Evolutionary conservation across 2,329 filamentous ascomycete species (phyloP).

Genomic region (Botrytis sinoallii): DNA sequence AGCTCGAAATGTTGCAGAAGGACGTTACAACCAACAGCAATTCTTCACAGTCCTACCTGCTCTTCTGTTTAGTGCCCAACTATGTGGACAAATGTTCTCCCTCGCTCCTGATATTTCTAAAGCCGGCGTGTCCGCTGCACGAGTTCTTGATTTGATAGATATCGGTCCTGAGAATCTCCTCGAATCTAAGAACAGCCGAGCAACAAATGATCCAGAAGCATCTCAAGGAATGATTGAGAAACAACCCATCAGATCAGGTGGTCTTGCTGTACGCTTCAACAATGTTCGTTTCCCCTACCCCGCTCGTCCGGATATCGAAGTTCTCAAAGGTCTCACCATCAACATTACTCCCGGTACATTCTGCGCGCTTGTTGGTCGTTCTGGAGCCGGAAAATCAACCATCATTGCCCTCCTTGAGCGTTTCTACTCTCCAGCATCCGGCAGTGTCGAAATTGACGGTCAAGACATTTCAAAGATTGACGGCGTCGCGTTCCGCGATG

Average conservation of each 20-base stretch:
- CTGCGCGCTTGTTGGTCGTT: slow-evolving; percentile 61
- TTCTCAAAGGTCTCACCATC: slow-evolving; percentile 56
- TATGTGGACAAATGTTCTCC: slow-evolving; percentile 72
- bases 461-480: slow-evolving; percentile 57
- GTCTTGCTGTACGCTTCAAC: slow-evolving; percentile 43
- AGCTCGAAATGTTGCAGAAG: slow-evolving; percentile 63
- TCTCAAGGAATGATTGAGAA: slow-evolving; percentile 1
- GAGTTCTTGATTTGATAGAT: slow-evolving; percentile 52
- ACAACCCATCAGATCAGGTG: neutral
- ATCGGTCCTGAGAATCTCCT: slow-evolving; percentile 36
- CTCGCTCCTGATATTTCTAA: slow-evolving; percentile 69
- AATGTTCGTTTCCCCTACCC: slow-evolving; percentile 65
- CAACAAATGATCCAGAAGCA: slow-evolving; percentile 4
- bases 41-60: slow-evolving; percentile 73
- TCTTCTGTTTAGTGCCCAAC: slow-evolving; percentile 67
- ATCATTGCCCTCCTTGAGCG: slow-evolving; percentile 55
- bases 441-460: slow-evolving; percentile 52
- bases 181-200: neutral
- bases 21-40: slow-evolving; percentile 60
- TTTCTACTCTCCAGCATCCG: slow-evolving; percentile 51
- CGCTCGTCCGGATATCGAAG: slow-evolving; percentile 54
- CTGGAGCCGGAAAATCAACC: slow-evolving; percentile 65
- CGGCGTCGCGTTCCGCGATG: slow-evolving; percentile 47
- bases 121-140: slow-evolving; percentile 57
- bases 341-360: slow-evolving; percentile 58